Conservation (phyloP, 2,329 filamentous ascomycete species). For the Fusarium liriodendri region DNA sequence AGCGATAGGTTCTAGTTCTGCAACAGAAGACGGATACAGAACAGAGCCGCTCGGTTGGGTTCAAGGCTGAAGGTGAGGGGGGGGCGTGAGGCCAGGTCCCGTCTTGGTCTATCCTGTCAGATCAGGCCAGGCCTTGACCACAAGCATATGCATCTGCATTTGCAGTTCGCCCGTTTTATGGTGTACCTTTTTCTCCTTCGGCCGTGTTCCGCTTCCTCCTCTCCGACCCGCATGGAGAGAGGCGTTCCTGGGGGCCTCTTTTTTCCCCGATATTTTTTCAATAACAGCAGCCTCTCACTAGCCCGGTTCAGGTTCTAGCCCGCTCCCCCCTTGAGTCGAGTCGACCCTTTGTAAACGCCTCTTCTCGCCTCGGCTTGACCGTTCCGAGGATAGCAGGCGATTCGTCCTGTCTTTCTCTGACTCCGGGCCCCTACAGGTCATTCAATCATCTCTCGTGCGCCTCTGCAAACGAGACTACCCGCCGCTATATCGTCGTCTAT, state of each 20-base stretch:
- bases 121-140: background rate
- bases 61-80: background rate
- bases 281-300: background rate
- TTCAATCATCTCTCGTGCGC: background rate
- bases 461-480: background rate
- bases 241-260: conserved; percentile 20
- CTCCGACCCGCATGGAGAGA: conserved; percentile 12
- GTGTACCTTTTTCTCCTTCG: conserved; percentile 6
- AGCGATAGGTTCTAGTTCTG: conserved; percentile 3
- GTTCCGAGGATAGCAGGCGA: conserved; percentile 19
- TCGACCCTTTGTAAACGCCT: conserved; percentile 1
- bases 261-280: background rate
- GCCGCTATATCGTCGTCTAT: conserved; percentile 4
- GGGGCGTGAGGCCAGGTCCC: background rate
- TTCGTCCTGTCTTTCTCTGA: conserved; percentile 11
- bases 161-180: background rate
- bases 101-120: background rate
- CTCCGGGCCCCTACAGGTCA: conserved; percentile 22
- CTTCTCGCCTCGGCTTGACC: conserved; percentile 33
- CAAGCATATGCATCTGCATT: background rate
- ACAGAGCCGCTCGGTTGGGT: conserved; percentile 2
- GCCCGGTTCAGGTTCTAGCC: conserved; percentile 8
- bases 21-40: conserved; percentile 1
- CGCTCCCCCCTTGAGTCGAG: background rate
- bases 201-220: conserved; percentile 21